A percentile compares a stretch with the other conserved stretches of the same genome.
These are phyloP conservation scores for Polygonum maritimum DNA, from an alignment of 148 eudicot species.

Conservation along the genomic window DNA sequence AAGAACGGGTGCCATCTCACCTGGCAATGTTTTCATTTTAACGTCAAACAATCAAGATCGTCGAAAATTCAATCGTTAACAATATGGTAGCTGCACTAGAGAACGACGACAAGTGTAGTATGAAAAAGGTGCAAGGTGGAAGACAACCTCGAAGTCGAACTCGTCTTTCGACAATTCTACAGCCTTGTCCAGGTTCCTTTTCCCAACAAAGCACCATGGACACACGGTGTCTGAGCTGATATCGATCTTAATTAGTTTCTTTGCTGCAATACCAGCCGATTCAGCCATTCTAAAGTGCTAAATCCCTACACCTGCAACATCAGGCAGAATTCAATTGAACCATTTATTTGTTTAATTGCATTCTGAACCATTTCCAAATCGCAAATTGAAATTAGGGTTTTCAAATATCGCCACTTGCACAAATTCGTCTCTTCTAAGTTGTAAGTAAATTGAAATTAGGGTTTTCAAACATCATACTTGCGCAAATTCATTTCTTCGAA, in stretches of 20 bases:
- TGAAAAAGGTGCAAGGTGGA: background rate
- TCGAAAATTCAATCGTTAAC: background rate
- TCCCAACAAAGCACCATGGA: slow-evolving; percentile 98
- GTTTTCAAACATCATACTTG: background rate
- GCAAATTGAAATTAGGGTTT: background rate
- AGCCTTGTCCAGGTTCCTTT: slow-evolving; percentile 81
- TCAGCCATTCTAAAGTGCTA: slow-evolving; percentile 34
- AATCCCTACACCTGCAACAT: background rate
- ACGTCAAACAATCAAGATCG: background rate
- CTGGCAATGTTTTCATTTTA: slow-evolving; percentile 22
- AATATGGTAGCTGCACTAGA: background rate
- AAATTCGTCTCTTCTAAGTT: background rate
- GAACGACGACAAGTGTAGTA: background rate
- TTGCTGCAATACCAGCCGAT: slow-evolving; percentile 27
- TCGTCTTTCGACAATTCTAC: slow-evolving; percentile 48
- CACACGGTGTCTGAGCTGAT: slow-evolving; percentile 79
- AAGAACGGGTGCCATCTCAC: slow-evolving; percentile 81
- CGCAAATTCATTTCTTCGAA: background rate
- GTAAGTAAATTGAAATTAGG: background rate
- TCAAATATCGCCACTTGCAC: background rate
- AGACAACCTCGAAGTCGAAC: slow-evolving; percentile 63
- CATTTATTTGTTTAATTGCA: background rate
- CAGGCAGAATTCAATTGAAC: background rate
- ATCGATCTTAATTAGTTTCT: slow-evolving; percentile 64
- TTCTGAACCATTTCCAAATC: too few relatives aligned